Conservation (phyloP, 495 filamentous ascomycete genomes). For the Oidiodendron maius region DNA sequence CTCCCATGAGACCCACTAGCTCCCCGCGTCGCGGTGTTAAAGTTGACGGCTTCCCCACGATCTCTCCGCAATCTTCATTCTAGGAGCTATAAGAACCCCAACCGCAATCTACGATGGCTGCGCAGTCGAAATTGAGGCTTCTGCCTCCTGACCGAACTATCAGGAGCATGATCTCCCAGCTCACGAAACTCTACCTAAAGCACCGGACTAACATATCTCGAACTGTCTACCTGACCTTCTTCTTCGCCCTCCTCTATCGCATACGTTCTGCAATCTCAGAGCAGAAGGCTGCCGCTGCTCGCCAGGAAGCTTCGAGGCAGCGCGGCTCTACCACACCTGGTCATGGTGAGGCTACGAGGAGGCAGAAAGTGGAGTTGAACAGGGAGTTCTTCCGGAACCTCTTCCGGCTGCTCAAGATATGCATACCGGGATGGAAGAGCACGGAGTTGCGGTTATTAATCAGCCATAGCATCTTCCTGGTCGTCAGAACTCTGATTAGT, state of each 20-base stretch:
- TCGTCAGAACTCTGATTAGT: conserved; percentile 84
- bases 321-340: conserved; percentile 44
- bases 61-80: conserved; percentile 1
- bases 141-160: conserved; percentile 59
- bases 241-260: conserved; percentile 81
- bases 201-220: conserved; percentile 88
- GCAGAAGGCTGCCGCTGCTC: conserved; percentile 79
- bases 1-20: conserved; percentile 2
- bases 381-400: conserved; percentile 90
- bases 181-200: conserved; percentile 71
- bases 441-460: conserved; percentile 81
- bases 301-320: conserved; percentile 58
- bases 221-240: conserved; percentile 85
- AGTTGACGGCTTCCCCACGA: conserved; percentile 10
- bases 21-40: conserved; percentile 1
- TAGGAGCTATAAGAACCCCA: background rate
- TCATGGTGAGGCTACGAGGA: conserved; percentile 29
- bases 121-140: conserved; percentile 65
- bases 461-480: conserved; percentile 76
- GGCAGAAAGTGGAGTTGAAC: conserved; percentile 88
- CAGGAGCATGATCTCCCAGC: conserved; percentile 63
- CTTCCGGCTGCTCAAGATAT: conserved; percentile 73
- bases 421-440: conserved; percentile 82
- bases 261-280: conserved; percentile 87
- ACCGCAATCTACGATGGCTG: conserved; percentile 44